A percentile compares a stretch with the other conserved stretches of the same genome.
Conservation (phyloP, 2,329 filamentous ascomycete species). For the Sarocladiaceae sp. region DNA sequence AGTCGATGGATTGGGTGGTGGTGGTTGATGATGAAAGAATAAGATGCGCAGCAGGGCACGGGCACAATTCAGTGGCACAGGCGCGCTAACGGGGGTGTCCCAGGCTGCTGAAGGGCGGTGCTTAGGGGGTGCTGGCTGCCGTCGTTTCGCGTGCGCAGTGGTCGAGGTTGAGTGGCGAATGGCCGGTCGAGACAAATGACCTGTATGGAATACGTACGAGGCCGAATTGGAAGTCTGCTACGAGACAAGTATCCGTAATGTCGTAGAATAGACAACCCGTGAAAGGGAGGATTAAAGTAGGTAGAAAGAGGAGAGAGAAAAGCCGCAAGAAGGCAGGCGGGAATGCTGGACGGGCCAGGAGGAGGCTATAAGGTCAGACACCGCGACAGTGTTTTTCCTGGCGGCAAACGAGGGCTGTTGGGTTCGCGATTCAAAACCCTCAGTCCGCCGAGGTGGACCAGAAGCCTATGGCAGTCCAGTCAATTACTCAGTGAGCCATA, state of each 20-base stretch:
- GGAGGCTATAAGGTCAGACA: slow-evolving; percentile 8
- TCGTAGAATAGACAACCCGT: not conserved
- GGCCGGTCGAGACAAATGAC: not conserved
- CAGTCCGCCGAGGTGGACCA: not conserved
- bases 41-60: not conserved
- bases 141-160: too few relatives aligned
- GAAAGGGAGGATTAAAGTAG: not conserved
- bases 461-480: not conserved
- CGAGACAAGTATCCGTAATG: slow-evolving; percentile 1
- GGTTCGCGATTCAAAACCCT: not conserved
- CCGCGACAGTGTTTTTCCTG: slow-evolving; percentile 7
- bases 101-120: not conserved
- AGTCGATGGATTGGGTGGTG: not conserved
- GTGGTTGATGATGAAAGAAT: not conserved
- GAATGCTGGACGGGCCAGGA: slow-evolving; percentile 1
- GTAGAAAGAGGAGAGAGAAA: slow-evolving; percentile 1
- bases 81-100: not conserved
- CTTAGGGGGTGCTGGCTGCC: not conserved
- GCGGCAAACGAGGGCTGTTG: slow-evolving; percentile 8
- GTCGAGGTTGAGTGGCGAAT: too few relatives aligned
- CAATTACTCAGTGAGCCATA: not conserved
- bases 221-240: not conserved
- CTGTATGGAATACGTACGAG: not conserved
- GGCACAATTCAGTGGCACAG: slow-evolving; percentile 7
- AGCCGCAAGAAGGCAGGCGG: not conserved